phyloP scores from a whole-genome alignment of 176 grass and related monocot genomes.

The Luzula sylvatica region DNA sequence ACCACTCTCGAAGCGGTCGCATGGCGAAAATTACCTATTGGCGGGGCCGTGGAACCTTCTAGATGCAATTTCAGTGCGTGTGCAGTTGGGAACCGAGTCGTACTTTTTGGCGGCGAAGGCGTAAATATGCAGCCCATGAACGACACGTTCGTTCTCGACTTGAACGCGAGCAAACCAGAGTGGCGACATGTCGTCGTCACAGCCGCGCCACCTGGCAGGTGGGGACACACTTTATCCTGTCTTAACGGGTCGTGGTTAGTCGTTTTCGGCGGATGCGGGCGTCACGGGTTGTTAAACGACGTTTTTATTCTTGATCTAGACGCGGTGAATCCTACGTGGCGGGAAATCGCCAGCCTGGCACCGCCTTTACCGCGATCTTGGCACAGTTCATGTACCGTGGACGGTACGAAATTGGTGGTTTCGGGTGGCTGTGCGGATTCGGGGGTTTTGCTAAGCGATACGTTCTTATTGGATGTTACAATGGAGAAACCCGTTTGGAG shows the following conservation, averaged over 20 bases:
- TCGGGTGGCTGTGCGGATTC: conserved; percentile 96
- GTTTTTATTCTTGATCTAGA: conserved; percentile 97
- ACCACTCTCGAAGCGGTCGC: conserved; percentile 77
- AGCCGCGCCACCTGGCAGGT: conserved; percentile 79
- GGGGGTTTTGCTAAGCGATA: conserved; percentile 86
- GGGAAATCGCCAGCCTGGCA: conserved; percentile 72
- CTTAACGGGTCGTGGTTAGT: conserved; percentile 81
- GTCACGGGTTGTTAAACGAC: conserved; percentile 80
- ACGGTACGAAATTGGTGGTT: conserved; percentile 83
- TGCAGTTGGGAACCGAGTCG: conserved; percentile 84
- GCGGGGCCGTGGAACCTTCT: conserved; percentile 79
- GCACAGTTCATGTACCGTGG: conserved; percentile 82
- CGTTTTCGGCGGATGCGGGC: conserved; percentile 78
- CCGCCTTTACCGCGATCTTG: conserved; percentile 83
- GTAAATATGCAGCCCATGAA: conserved; percentile 96
- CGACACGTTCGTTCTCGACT: conserved; percentile 91
- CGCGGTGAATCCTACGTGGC: conserved; percentile 80
- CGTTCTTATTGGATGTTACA: conserved; percentile 72
- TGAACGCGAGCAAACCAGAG: conserved; percentile 74
- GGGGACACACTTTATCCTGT: conserved; percentile 83
- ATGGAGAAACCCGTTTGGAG: conserved; percentile 88
- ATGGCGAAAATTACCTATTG: conserved; percentile 67
- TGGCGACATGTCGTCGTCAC: conserved; percentile 86
- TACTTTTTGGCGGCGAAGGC: conserved; percentile 92
- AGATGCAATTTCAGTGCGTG: conserved; percentile 94